Evolutionary conservation across 2,329 filamentous ascomycete genomes (phyloP).

Genomic region (Alternaria ventricosa): DNA sequence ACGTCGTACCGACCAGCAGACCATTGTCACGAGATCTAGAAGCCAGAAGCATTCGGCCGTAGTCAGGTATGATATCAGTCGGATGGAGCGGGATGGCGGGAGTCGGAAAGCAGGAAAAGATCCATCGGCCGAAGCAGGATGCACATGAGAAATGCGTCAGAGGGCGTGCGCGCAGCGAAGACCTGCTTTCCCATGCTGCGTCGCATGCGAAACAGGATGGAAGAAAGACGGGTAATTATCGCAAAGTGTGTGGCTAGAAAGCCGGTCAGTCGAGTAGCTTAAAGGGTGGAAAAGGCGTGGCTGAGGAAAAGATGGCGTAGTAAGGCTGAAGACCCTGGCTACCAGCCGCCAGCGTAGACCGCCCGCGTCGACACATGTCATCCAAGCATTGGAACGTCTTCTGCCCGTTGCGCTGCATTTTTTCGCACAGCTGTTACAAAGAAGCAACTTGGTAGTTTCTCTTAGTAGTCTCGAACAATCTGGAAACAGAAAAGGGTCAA

Average conservation of each 20-base stretch:
- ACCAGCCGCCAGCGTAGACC: conserved; percentile 12
- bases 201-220: neutral
- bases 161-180: neutral
- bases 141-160: neutral
- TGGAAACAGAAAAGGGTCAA: neutral
- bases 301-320: conserved; percentile 9
- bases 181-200: neutral
- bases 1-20: neutral
- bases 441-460: neutral
- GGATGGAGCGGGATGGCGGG: neutral
- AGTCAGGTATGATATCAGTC: neutral
- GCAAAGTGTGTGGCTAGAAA: neutral
- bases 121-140: neutral
- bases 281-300: conserved; percentile 1
- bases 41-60: neutral
- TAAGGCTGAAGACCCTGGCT: conserved; percentile 15
- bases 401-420: neutral
- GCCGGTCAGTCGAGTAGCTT: neutral
- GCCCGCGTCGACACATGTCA: conserved; percentile 6
- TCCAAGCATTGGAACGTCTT: neutral
- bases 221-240: neutral
- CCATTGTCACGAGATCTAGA: neutral
- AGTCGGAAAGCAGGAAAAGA: neutral
- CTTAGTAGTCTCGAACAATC: neutral
- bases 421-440: neutral